phyloP scores from a whole-genome alignment of 148 eudicot species.

The Persicaria tinctoria region DNA sequence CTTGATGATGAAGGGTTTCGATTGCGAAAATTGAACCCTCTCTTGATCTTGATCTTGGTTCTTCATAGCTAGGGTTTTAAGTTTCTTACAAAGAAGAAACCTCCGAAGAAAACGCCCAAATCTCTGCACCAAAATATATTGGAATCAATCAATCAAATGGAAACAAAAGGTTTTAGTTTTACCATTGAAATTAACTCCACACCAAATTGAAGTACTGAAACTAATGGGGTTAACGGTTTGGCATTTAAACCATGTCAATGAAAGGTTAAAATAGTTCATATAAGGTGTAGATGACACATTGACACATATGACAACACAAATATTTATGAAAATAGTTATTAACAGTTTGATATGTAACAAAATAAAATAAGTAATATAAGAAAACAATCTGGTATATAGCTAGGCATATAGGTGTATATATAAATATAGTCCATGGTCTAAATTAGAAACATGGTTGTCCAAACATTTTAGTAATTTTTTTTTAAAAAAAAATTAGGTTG shows the following conservation, averaged over 20 bases:
- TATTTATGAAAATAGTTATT: neutral
- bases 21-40: neutral
- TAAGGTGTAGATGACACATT: neutral
- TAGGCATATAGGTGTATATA: neutral
- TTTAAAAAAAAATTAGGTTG: neutral
- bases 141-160: neutral
- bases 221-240: neutral
- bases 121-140: neutral
- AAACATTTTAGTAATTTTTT: neutral
- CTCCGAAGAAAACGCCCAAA: neutral
- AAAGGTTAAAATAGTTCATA: neutral
- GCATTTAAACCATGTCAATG: neutral
- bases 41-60: neutral
- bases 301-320: neutral
- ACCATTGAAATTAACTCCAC: neutral
- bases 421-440: neutral
- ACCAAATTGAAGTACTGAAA: neutral
- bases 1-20: neutral
- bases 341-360: neutral
- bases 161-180: neutral
- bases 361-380: neutral
- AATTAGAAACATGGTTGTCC: neutral
- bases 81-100: constrained; percentile 6
- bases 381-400: neutral
- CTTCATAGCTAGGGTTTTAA: neutral